These are phyloP conservation scores for Protea cynaroides DNA, from an alignment of 164 flowering plant genomes.

Conservation along the genomic window DNA sequence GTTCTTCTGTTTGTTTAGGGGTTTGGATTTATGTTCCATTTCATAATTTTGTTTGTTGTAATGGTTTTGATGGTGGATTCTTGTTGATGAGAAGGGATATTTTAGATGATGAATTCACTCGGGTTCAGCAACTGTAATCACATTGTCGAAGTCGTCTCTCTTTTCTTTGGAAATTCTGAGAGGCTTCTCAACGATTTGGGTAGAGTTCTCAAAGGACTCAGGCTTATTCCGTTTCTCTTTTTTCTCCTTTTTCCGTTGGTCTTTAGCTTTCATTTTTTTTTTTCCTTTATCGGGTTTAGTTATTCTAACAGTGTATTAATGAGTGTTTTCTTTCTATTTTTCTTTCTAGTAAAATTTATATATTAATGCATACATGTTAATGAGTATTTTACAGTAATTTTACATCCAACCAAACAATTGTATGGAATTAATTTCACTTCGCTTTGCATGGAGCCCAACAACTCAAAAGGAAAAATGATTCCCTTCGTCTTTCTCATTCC, in stretches of 20 bases:
- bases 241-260: neutral
- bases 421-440: no score
- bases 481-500: no score
- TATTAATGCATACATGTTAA: no score
- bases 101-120: slow-evolving; percentile 62
- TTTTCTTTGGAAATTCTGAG: slow-evolving; percentile 67
- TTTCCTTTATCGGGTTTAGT: neutral
- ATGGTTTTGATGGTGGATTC: slow-evolving; percentile 11
- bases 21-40: neutral
- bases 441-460: no score
- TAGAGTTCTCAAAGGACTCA: slow-evolving; percentile 40
- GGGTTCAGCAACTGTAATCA: slow-evolving; percentile 65
- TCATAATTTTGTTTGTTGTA: neutral
- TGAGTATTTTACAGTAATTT: no score
- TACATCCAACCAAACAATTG: no score
- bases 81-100: slow-evolving; percentile 38
- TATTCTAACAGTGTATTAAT: no score
- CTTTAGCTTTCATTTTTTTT: neutral
- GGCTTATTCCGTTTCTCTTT: neutral
- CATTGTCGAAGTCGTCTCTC: slow-evolving; percentile 64
- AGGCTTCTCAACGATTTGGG: slow-evolving; percentile 57
- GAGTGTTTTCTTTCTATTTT: no score
- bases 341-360: no score
- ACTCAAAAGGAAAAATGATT: no score
- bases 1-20: neutral